Base-by-base conservation (phyloP, 2,329 filamentous ascomycete genomes). In the Thermothelomyces thermophilus region DNA sequence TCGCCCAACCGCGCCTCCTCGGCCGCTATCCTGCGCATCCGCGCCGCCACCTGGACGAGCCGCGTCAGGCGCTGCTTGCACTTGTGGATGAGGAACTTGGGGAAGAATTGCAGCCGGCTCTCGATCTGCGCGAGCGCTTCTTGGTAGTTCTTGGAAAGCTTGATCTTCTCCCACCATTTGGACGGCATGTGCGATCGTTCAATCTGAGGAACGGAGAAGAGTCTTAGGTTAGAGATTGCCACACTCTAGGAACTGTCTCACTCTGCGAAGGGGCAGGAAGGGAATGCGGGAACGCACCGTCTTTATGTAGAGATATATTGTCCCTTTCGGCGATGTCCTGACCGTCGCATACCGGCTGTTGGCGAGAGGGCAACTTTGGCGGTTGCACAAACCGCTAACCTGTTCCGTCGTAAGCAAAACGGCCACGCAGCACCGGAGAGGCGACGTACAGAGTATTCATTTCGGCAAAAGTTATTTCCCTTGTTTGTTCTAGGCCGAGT, bases 301-400 rank as follows among this genome's bases (percentile, higher is more conserved):
- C 74, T 96, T 97, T 78, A 95, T 95, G 77, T 95, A 97, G 50
- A 97, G 83, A 72, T 96, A 97, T 56, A 97, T 78, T 8, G 82
- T 82, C 56, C 87, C 86, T 46, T 66, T 65, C 7, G 90, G 85
- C 63, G 94, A 83, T 47, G 87, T 81, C 58, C 91, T 86, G 54
- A 97, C 83, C 8, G 91, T 97, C 53, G 91, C 91, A 75, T 97
- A 96, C 54, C 90, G 82, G 34, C 84, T 87, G 73, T 95, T 96
- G 59, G 90, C 89, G 50, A 95, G 81, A 2, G 90, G 90, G 66
- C 90, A 95, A 47, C 87, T 88, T 68, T 95, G 88, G 51, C 89
- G 55, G 47, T 70, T 71, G 62, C 70, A 72, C 43, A 71, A 61
- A 51, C 70, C 70, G 36, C 68, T 72, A 36, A 66, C 48, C 48